Percentiles rank a stretch among this genome's conserved stretches.
These are phyloP conservation scores for Cercis canadensis DNA, from an alignment of 306 rosid species.

Conservation along the genomic window DNA sequence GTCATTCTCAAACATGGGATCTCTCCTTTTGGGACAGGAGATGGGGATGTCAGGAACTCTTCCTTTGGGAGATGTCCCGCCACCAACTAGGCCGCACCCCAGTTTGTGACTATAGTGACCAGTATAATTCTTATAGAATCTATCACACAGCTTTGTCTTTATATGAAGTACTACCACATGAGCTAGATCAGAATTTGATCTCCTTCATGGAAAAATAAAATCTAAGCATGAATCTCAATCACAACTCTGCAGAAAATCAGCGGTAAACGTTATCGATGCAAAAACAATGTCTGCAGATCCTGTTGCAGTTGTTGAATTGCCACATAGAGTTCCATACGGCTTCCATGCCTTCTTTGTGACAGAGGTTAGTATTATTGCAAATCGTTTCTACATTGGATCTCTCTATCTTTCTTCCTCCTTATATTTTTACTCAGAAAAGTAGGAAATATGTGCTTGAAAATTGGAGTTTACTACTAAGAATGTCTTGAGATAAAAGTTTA, in stretches of 20 bases:
- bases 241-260: slow-evolving; percentile 66
- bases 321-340: slow-evolving; percentile 87
- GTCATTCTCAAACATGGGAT: too few species aligned
- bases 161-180: not conserved
- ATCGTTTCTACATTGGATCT: too few species aligned
- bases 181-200: not conserved
- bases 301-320: slow-evolving; percentile 85
- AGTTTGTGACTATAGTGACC: slow-evolving; percentile 6
- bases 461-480: too few species aligned
- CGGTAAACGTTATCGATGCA: slow-evolving; percentile 75
- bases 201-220: not conserved
- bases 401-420: too few species aligned
- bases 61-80: too few species aligned
- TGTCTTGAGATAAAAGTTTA: too few species aligned
- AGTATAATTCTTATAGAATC: not conserved
- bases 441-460: too few species aligned
- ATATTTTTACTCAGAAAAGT: too few species aligned
- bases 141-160: not conserved
- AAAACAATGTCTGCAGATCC: slow-evolving; percentile 91
- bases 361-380: slow-evolving; percentile 61
- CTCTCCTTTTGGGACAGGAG: too few species aligned
- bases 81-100: too few species aligned
- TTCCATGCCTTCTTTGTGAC: slow-evolving; percentile 92
- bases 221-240: slow-evolving; percentile 34
- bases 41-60: too few species aligned